Percentiles rank a stretch among this genome's conserved stretches.
phyloP scores from a whole-genome alignment of 2,329 filamentous ascomycete genomes.

The Scedosporium minutisporum region DNA sequence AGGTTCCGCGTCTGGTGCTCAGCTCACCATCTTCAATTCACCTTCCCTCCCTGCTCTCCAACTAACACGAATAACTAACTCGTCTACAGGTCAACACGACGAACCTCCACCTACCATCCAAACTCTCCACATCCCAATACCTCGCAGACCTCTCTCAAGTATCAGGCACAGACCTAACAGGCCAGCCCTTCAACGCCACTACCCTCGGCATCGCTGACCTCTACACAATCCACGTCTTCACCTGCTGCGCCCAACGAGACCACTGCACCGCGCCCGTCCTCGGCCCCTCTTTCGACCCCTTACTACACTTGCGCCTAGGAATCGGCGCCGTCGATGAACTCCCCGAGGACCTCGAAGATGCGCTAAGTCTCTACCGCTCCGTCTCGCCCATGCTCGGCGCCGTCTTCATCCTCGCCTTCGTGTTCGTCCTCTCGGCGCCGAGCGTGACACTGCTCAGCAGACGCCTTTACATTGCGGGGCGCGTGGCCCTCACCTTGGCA shows the following conservation, averaged over 20 bases:
- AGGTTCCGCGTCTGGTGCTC: background rate
- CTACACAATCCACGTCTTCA: constrained; percentile 22
- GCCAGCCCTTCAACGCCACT: constrained; percentile 15
- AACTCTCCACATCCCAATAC: constrained; percentile 20
- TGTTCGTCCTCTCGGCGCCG: constrained; percentile 12
- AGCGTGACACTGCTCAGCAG: background rate
- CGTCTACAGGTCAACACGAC: constrained; percentile 18
- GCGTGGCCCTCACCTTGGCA: background rate
- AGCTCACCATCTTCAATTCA: background rate
- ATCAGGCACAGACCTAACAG: constrained; percentile 22
- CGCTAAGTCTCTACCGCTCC: constrained; percentile 17
- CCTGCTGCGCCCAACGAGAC: constrained; percentile 16
- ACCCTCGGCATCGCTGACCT: constrained; percentile 18
- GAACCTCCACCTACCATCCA: constrained; percentile 18
- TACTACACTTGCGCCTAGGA: constrained; percentile 20
- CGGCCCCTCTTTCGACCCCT: constrained; percentile 21
- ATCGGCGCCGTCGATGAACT: constrained; percentile 14
- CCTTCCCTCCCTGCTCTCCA: background rate
- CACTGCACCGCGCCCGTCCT: constrained; percentile 18
- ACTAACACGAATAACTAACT: background rate
- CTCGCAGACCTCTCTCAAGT: constrained; percentile 22
- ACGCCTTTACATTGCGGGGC: background rate
- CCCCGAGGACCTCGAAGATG: constrained; percentile 12
- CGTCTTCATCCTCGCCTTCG: constrained; percentile 19
- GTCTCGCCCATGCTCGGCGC: constrained; percentile 18